These are phyloP conservation scores for Pyrenophora teres DNA, from an alignment of 2,329 filamentous ascomycete genomes.

Conservation along the genomic window DNA sequence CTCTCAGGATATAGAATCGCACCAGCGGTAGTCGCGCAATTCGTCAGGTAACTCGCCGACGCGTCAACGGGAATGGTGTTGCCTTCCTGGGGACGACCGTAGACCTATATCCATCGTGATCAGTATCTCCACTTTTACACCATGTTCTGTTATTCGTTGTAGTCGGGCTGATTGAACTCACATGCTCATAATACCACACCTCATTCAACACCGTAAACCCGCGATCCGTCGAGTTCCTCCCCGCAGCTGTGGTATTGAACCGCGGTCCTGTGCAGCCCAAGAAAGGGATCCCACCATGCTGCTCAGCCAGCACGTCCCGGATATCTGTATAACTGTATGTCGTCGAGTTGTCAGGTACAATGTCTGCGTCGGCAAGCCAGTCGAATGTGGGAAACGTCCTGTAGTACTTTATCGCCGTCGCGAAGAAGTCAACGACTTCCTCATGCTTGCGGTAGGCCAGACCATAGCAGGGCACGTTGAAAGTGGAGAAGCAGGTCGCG, in stretches of 20 bases:
- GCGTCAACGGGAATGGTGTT: conserved; percentile 56
- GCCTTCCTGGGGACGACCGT: conserved; percentile 61
- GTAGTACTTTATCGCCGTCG: conserved; percentile 64
- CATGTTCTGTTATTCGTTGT: too few relatives aligned
- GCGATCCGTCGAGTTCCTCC: conserved; percentile 59
- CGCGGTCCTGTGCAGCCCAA: conserved; percentile 65
- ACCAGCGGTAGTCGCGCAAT: conserved; percentile 59
- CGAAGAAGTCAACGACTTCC: conserved; percentile 68
- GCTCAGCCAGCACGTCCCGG: conserved; percentile 55
- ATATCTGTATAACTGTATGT: conserved; percentile 60
- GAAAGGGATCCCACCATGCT: conserved; percentile 62
- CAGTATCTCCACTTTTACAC: not conserved
- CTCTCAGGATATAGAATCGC: conserved; percentile 63
- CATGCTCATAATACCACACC: conserved; percentile 70
- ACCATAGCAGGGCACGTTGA: conserved; percentile 68
- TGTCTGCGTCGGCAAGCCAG: conserved; percentile 62
- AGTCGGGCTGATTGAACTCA: conserved; percentile 26
- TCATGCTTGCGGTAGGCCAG: conserved; percentile 60
- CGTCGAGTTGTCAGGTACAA: conserved; percentile 64
- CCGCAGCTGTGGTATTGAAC: conserved; percentile 65
- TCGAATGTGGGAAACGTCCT: conserved; percentile 62
- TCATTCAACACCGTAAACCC: conserved; percentile 64
- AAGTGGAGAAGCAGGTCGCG: conserved; percentile 69
- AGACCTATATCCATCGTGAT: conserved; percentile 29
- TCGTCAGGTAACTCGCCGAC: conserved; percentile 54